Evolutionary conservation across 805 yeast genomes (phyloP).

Genomic region (Cyberlindnera mrakii): DNA sequence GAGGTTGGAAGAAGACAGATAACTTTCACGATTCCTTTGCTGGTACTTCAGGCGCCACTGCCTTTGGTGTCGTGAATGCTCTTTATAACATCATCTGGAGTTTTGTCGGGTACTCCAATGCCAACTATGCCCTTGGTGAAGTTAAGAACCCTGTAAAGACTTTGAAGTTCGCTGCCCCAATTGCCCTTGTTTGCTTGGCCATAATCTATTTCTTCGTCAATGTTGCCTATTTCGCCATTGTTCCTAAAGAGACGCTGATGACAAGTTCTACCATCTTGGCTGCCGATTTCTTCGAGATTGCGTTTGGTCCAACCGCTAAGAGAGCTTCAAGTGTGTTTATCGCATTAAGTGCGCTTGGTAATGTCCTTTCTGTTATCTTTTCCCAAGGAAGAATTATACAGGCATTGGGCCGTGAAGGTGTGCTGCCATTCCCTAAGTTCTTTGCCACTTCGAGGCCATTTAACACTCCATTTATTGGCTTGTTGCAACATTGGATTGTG

Average conservation of each 20-base stretch:
- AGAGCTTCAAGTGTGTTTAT: slow-evolving; percentile 74
- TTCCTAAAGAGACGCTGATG: slow-evolving; percentile 56
- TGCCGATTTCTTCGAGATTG: slow-evolving; percentile 67
- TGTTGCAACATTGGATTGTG: slow-evolving; percentile 71
- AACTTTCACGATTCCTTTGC: slow-evolving; percentile 56
- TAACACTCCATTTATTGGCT: slow-evolving; percentile 66
- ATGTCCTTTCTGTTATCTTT: slow-evolving; percentile 72
- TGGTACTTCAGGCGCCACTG: slow-evolving; percentile 47
- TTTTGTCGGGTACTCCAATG: slow-evolving; percentile 77
- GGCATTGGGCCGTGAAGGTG: slow-evolving; percentile 78
- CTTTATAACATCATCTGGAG: slow-evolving; percentile 83
- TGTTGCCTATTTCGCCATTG: slow-evolving; percentile 77
- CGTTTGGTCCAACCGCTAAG: slow-evolving; percentile 63
- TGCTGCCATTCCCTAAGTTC: slow-evolving; percentile 65
- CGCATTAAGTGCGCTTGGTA: slow-evolving; percentile 76
- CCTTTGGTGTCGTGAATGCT: slow-evolving; percentile 69
- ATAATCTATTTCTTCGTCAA: slow-evolving; percentile 70
- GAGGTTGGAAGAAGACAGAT: slow-evolving; percentile 60
- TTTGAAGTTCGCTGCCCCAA: slow-evolving; percentile 68
- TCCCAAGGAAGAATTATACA: slow-evolving; percentile 80
- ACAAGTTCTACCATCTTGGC: slow-evolving; percentile 67
- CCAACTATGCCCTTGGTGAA: slow-evolving; percentile 78
- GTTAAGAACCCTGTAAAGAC: slow-evolving; percentile 67
- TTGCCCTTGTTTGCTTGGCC: slow-evolving; percentile 54
- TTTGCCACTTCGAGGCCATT: slow-evolving; percentile 71